These are phyloP conservation scores for Aegilops tauschii DNA, from an alignment of 176 grass and related monocot genomes.

Conservation along the genomic window DNA sequence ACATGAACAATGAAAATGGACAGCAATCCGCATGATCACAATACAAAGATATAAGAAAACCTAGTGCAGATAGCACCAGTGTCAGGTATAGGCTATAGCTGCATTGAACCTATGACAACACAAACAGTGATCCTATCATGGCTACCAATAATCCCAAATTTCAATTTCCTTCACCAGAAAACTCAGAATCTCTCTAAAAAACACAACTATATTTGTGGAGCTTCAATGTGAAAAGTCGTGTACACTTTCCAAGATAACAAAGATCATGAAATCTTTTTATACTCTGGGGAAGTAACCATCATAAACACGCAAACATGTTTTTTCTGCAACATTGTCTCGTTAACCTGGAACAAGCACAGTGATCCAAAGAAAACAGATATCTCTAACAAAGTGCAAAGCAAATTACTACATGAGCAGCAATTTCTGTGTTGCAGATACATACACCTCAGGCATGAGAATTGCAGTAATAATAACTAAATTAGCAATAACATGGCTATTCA, in stretches of 20 bases:
- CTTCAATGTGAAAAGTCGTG: conserved; percentile 6
- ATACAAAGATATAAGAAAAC: not conserved
- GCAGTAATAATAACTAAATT: conserved; percentile 1
- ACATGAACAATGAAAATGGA: conserved; percentile 4
- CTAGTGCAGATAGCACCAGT: not conserved
- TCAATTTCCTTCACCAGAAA: conserved; percentile 5
- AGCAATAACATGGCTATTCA: not conserved
- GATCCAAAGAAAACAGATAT: conserved; percentile 18
- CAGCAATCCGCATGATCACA: not conserved
- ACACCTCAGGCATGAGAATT: conserved; percentile 1
- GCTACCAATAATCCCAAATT: not conserved
- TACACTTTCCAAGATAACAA: not conserved
- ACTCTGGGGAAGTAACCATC: not conserved
- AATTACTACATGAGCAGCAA: not conserved
- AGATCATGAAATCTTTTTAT: conserved; percentile 2
- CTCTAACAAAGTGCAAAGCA: not conserved
- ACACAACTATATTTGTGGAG: not conserved
- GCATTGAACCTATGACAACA: not conserved
- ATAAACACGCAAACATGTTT: not conserved
- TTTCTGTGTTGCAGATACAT: conserved; percentile 2
- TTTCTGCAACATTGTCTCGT: not conserved
- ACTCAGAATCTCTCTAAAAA: conserved; percentile 12
- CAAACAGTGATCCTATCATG: not conserved
- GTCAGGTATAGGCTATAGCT: conserved; percentile 16
- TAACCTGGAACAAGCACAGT: not conserved